Base-by-base conservation (phyloP, 2,329 filamentous ascomycete species). In the Xylaria sp. region DNA sequence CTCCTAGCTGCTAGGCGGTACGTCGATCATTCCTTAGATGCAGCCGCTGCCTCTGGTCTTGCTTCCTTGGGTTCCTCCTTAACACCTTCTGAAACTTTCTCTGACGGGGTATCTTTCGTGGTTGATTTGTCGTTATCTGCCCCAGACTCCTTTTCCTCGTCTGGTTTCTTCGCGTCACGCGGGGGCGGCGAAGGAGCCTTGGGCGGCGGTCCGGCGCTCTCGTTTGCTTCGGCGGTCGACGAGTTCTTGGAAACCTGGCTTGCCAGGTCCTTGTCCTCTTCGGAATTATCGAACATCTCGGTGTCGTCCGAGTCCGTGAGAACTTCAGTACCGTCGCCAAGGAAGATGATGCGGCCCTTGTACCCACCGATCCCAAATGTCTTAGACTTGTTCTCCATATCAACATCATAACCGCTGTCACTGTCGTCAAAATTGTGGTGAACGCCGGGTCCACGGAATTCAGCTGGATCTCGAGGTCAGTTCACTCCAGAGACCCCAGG, bases 301-400 rank as follows among this genome's bases (percentile, higher is more conserved):
- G 89, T 86, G 70, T 97, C 92, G 74, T 92, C 87, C 71, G 89
- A 89, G 74, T 94, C 91, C 64, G 91, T 91, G 69, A 92, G 80
- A 71, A 96, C 86, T 79, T 97, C 92, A 68, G 91, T 96, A 67
- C 93, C 94, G 78, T 97, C 92, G 63, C 93, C 92, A 65, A 99
- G 84, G 71, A 96, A 87, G 73, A 97, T 97, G 73, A 97, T 92
- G 66, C 92, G 87, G 65, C 92, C 91, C 72, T 85, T 85, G 72
- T 88, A 89, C 71, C 87, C 88, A 73, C 86, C 78, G 66, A 84
- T 77, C 61, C 85, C 84, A 69, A 89, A 88, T 64, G 79, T 76
- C 72, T 81, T 83, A 66, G 76, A 74, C 71, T 82, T 81, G 65
- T 83, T 82, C 67, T 89, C 86, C 72, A 85, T 80, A 67, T 91